Evolutionary conservation across 768 basidiomycete genomes (phyloP), one percentile per base, ranked within the genome.

Genomic region (Serendipita sp.): DNA sequence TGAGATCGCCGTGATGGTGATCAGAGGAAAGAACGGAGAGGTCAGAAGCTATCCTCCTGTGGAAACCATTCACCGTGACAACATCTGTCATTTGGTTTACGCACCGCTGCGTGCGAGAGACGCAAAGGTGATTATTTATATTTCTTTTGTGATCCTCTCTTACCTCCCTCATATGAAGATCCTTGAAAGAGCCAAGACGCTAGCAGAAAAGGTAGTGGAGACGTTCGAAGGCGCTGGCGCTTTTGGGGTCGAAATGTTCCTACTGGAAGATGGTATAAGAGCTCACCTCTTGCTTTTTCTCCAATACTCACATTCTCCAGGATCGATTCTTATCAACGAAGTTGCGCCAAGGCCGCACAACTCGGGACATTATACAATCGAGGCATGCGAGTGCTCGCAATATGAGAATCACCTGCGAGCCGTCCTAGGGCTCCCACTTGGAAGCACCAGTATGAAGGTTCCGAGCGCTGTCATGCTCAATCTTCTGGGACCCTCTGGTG

Each of bases 311-410:
- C 14, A 14, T 7, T 7, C 31, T 51, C 3, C 66, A 94, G 92
- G 88, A 13, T 72, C 77, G 0, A 79, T 97, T 1, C 83, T 83
- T 64, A 81, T 99, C 66, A 99, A 99, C 72, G 96, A 99, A 75
- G 95, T 99, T 65, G 96, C 96, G 0, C 96, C 96, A 13, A 82
- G 96, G 17, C 95, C 96, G 1, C 96, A 99, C 72, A 99, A 98
- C 75, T 97, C 94, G 7, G 96, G 95, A 0, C 96, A 99, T 72
- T 95, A 97, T 73, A 96, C 94, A 30, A 98, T 98, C 70, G 96
- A 98, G 75, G 93, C 95, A 0, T 98, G 93, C 72, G 79, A 90
- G 67, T 90, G 92, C 2, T 97, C 95, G 1, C 96, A 98, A 74
- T 99, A 90, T 74, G 91, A 92, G 72, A 96, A 97, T 67, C 96